These are phyloP conservation scores for Rubroboletus pulcherrimus DNA, from an alignment of 768 basidiomycete genomes.

Conservation along the genomic window DNA sequence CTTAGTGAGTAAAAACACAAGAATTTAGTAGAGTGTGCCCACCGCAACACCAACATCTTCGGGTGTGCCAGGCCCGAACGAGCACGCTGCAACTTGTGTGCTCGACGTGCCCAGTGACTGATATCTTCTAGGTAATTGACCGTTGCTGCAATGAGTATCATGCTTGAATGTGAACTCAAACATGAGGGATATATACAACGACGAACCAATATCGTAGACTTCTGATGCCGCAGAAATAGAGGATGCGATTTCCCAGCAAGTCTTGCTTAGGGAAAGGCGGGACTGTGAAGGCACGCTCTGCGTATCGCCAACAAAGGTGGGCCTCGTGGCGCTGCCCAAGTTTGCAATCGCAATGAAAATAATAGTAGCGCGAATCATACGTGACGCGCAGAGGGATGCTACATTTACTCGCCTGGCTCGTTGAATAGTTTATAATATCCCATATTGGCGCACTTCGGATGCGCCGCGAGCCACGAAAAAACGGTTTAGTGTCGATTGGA, in stretches of 20 bases:
- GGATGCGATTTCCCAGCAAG: background rate
- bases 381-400: background rate
- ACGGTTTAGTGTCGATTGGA: background rate
- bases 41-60: background rate
- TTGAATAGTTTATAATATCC: background rate
- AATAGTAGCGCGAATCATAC: background rate
- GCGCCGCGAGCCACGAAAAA: background rate
- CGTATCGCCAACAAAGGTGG: background rate
- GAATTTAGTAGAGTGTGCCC: background rate
- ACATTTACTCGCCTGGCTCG: too few relatives aligned
- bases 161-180: background rate
- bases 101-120: conserved; percentile 52
- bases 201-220: conserved; percentile 3
- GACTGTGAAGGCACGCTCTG: background rate
- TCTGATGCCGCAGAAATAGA: conserved; percentile 7
- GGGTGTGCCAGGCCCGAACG: conserved; percentile 54
- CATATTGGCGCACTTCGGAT: too few relatives aligned
- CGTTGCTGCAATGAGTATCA: conserved; percentile 1
- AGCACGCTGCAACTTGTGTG: conserved; percentile 43
- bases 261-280: background rate
- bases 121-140: conserved; percentile 40
- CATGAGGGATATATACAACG: background rate
- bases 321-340: background rate
- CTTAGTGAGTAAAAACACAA: background rate
- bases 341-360: background rate